These are phyloP conservation scores for Wickerhamiella occidentalis DNA, from an alignment of 805 yeast genomes.

Conservation along the genomic window DNA sequence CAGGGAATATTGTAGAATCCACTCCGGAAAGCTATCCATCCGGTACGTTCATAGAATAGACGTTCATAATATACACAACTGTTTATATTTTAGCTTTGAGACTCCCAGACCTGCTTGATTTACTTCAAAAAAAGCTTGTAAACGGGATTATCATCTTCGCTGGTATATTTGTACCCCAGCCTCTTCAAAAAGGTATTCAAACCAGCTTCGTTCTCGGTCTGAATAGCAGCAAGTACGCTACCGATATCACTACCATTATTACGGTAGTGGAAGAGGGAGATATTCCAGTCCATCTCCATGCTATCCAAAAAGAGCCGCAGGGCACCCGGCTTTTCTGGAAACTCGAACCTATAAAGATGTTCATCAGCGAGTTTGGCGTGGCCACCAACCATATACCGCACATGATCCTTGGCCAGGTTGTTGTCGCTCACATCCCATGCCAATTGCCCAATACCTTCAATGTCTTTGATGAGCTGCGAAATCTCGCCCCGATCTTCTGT, in stretches of 20 bases:
- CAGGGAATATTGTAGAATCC: too few relatives aligned
- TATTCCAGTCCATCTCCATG: constrained; percentile 72
- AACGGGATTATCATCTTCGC: constrained; percentile 79
- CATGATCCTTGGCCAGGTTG: constrained; percentile 92
- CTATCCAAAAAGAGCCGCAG: constrained; percentile 63
- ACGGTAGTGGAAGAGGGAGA: constrained; percentile 90
- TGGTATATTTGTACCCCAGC: constrained; percentile 63
- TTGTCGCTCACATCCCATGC: constrained; percentile 82
- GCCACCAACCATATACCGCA: constrained; percentile 94
- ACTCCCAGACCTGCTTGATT: too few relatives aligned
- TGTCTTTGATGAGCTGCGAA: constrained; percentile 43
- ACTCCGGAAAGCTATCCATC: too few relatives aligned
- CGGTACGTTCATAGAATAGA: too few relatives aligned
- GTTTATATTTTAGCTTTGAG: too few relatives aligned
- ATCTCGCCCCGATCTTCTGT: constrained; percentile 69
- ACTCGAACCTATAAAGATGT: constrained; percentile 71
- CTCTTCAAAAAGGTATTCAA: constrained; percentile 57
- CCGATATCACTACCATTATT: constrained; percentile 95
- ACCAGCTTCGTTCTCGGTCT: constrained; percentile 61
- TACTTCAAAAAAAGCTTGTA: constrained; percentile 56
- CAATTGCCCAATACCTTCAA: constrained; percentile 52
- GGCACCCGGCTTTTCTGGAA: constrained; percentile 97
- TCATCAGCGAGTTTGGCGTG: constrained; percentile 62
- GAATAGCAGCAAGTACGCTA: constrained; percentile 79
- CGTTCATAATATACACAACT: too few relatives aligned